Evolutionary conservation across 805 yeast species (phyloP), one percentile per base, ranked within the genome.

Genomic region (Candida coquimbonensis): DNA sequence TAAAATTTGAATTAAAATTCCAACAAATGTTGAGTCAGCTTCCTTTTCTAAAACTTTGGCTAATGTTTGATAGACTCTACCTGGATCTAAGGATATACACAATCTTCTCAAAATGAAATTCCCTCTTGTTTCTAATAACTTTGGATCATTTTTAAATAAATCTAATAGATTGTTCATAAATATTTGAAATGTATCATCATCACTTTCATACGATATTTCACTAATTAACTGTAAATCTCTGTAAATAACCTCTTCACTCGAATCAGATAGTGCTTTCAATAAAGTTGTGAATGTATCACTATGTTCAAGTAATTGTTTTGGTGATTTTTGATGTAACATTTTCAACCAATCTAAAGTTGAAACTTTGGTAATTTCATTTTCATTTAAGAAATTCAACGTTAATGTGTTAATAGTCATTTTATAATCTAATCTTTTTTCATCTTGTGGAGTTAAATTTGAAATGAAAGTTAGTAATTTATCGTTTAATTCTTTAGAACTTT

Each of bases 331-430:
- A 57, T 89, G 91, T 36, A 93, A 70, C 74, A 87, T 78, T 14
- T 81, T 79, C 31, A 93, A 69, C 99, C 99, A 93, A 52, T 90
- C 96, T 33, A 93, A 67, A 24, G 93, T 82, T 0, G 95, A 87
- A 32, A 88, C 73, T 48, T 93, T 74, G 0, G 96, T 85, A 27
- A 81, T 79, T 49, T 88, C 96, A 53, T 86, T 82, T 44, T 84
- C 87, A 51, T 78, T 81, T 47, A 79, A 65, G 49, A 85, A 80
- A 59, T 89, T 95, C 36, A 79, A 61, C 4, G 87, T 81, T 46
- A 91, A 70, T 5, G 83, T 81, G 47, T 81, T 80, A 36, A 89
- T 80, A 1, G 88, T 80, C 7, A 83, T 67, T 0, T 79, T 67
- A 49, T 78, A 75, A 54, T 78, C 80, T 13, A 76, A 55, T 41